Evolutionary conservation across 352 stramenopile genomes (phyloP).

Genomic region (Globisporangium recalcitrans): DNA sequence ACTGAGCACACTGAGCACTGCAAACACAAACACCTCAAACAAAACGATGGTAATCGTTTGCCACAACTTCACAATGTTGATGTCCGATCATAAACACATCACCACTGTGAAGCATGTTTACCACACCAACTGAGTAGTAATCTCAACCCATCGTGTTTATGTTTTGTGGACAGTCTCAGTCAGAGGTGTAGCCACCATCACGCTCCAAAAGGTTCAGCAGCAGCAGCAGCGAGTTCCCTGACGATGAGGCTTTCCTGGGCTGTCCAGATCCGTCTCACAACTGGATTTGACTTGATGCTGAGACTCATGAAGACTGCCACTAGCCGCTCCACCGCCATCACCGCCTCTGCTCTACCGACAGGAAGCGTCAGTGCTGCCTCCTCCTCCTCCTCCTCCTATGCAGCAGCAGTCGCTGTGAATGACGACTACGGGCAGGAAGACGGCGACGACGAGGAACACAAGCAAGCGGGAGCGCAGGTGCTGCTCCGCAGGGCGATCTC

Average conservation of each 20-base stretch:
- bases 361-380: neutral
- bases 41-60: too few relatives aligned
- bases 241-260: neutral
- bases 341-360: neutral
- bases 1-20: too few relatives aligned
- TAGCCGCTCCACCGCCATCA: neutral
- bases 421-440: neutral
- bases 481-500: slow-evolving; percentile 13
- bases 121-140: too few relatives aligned
- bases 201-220: neutral
- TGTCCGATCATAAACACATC: too few relatives aligned
- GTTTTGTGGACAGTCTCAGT: too few relatives aligned
- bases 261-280: neutral
- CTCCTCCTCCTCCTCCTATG: neutral
- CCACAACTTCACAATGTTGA: too few relatives aligned
- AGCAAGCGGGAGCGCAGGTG: neutral
- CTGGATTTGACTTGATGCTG: neutral
- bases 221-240: neutral
- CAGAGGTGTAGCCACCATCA: neutral
- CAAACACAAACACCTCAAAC: too few relatives aligned
- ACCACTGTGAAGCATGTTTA: too few relatives aligned
- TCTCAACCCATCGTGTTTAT: too few relatives aligned
- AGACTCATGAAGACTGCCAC: neutral
- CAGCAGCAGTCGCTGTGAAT: neutral
- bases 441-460: neutral